Conservation (phyloP, 352 stramenopile species). For the Phytophthora sp. region DNA sequence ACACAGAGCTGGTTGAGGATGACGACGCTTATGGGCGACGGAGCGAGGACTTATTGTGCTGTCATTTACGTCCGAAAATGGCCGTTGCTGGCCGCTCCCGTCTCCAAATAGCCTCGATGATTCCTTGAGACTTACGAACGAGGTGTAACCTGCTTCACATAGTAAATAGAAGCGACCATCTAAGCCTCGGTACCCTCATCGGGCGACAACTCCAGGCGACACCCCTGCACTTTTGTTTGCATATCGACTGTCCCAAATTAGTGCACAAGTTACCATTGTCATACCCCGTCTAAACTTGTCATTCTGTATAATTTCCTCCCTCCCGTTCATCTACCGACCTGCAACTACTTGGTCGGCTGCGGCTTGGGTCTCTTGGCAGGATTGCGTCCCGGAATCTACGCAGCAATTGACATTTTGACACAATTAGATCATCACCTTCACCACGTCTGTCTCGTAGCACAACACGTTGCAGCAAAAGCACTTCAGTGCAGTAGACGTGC, state of each 20-base stretch:
- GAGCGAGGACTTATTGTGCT: background rate
- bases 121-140: slow-evolving; percentile 1
- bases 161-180: background rate
- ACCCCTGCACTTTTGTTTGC: too few relatives aligned
- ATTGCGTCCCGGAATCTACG: slow-evolving; percentile 63
- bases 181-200: too few relatives aligned
- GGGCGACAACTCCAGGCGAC: too few relatives aligned
- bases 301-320: background rate
- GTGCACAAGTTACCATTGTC: too few relatives aligned
- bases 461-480: background rate
- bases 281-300: slow-evolving; percentile 11
- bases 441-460: background rate
- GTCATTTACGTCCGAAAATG: slow-evolving; percentile 9
- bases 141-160: background rate
- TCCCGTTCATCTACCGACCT: background rate
- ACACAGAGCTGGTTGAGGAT: slow-evolving; percentile 7
- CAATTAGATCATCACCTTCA: background rate
- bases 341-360: slow-evolving; percentile 25
- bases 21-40: slow-evolving; percentile 1
- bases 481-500: too few relatives aligned
- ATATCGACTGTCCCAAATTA: slow-evolving; percentile 1
- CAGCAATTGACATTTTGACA: background rate
- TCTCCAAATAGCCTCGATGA: background rate
- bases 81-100: background rate
- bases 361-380: slow-evolving; percentile 63